Conservation (phyloP, 208 protist species). For the Acanthamoeba comandoni region DNA sequence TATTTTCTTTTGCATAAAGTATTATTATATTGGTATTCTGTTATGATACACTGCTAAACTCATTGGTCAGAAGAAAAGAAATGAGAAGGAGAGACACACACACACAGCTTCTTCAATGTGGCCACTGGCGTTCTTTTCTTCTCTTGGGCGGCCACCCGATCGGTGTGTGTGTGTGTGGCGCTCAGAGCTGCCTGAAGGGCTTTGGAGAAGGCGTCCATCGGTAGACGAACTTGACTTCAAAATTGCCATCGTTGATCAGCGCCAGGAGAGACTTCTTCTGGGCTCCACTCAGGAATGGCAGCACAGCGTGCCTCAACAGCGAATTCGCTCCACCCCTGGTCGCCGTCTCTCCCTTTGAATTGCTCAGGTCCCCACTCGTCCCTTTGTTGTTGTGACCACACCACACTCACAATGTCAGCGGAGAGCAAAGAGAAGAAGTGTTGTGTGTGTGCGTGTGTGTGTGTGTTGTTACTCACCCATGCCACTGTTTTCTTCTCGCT, state of each 20-base stretch:
- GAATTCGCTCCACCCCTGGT: neutral
- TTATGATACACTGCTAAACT: no score
- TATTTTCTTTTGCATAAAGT: no score
- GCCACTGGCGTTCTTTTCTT: no score
- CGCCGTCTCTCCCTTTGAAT: neutral
- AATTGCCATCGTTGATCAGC: neutral
- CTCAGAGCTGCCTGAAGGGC: conserved; percentile 62
- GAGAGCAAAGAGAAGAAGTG: neutral
- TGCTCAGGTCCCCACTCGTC: neutral
- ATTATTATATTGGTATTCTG: no score
- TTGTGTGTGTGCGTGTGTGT: neutral
- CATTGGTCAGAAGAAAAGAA: no score
- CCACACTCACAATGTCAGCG: neutral
- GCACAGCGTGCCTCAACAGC: conserved; percentile 14
- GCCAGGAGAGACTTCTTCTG: conserved; percentile 7
- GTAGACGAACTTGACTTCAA: conserved; percentile 34
- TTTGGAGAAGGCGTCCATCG: conserved; percentile 45
- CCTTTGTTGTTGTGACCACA: neutral
- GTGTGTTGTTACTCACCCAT: neutral
- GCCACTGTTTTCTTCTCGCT: neutral
- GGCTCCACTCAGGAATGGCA: conserved; percentile 15
- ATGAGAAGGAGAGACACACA: no score
- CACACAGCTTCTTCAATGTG: no score
- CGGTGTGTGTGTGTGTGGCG: neutral
- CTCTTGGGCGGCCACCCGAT: no score